These are phyloP conservation scores for Auricularia sp. DNA, from an alignment of 768 basidiomycete genomes.

Conservation along the genomic window DNA sequence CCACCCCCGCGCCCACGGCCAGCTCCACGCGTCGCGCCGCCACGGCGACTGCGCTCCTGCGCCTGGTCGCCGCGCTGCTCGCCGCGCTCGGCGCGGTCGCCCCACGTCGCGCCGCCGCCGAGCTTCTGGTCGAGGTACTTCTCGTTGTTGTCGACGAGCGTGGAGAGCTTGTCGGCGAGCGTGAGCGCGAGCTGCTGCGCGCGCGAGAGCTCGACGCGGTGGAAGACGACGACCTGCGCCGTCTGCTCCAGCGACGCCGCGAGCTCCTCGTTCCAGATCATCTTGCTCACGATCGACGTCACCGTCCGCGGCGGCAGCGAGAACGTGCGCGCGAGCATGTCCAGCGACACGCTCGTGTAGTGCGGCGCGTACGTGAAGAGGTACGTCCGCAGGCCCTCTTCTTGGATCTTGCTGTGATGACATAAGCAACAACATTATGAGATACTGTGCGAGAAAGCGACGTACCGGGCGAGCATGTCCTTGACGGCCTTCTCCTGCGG, in stretches of 20 bases:
- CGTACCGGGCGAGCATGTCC: slow-evolving; percentile 88
- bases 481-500: slow-evolving; percentile 80
- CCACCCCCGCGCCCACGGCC: neutral
- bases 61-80: slow-evolving; percentile 7
- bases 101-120: slow-evolving; percentile 46
- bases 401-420: slow-evolving; percentile 80
- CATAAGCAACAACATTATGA: slow-evolving; percentile 3
- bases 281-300: slow-evolving; percentile 87
- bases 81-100: slow-evolving; percentile 36
- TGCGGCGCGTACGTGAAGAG: slow-evolving; percentile 95
- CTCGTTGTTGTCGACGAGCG: slow-evolving; percentile 87
- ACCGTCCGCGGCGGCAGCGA: slow-evolving; percentile 70
- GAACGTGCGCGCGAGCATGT: slow-evolving; percentile 80
- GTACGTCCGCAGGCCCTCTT: slow-evolving; percentile 93
- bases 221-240: slow-evolving; percentile 83
- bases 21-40: slow-evolving; percentile 5
- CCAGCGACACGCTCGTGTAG: slow-evolving; percentile 84
- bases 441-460: slow-evolving; percentile 3
- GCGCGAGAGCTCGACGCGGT: slow-evolving; percentile 79
- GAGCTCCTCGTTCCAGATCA: slow-evolving; percentile 98
- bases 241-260: slow-evolving; percentile 89
- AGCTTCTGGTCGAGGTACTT: slow-evolving; percentile 82
- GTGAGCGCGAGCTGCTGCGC: slow-evolving; percentile 83
- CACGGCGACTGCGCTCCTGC: slow-evolving; percentile 1
- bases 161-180: slow-evolving; percentile 77